These are phyloP conservation scores for Yarrowia sp. DNA, from an alignment of 805 yeast species.

Conservation along the genomic window DNA sequence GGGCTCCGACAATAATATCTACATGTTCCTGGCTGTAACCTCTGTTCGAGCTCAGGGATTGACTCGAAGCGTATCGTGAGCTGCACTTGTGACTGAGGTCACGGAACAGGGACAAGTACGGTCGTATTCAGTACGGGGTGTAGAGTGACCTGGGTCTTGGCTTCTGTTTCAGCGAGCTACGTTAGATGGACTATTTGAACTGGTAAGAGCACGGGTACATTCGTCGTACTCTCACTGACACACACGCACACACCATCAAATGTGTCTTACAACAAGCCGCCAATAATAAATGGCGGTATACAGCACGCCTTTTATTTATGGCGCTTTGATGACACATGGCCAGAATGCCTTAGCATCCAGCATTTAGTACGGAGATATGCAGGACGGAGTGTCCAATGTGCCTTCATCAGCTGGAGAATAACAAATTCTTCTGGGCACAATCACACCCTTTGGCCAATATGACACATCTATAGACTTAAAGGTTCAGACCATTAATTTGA, in stretches of 20 bases:
- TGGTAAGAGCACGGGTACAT: no score
- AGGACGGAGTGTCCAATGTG: not conserved
- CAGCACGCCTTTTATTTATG: not conserved
- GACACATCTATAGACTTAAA: not conserved
- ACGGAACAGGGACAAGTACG: no score
- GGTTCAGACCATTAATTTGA: not conserved
- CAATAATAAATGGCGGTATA: not conserved
- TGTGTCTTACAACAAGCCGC: not conserved
- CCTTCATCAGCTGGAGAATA: not conserved
- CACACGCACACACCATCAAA: no score
- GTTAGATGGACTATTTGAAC: no score
- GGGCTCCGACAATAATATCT: not conserved
- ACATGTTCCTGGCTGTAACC: not conserved
- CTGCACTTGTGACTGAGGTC: no score
- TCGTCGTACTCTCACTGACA: no score
- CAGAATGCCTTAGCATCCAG: constrained; percentile 1
- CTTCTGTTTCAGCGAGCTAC: no score
- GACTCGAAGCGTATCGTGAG: no score
- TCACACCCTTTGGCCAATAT: not conserved
- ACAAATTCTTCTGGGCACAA: no score
- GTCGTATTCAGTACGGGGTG: no score
- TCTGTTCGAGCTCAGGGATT: no score
- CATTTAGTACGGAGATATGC: not conserved
- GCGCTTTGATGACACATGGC: constrained; percentile 12
- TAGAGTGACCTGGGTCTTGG: no score